A percentile compares a stretch with the other conserved stretches of the same genome.
Conservation (phyloP, 1,284 basidiomycete species). For the Tremellales sp. region DNA sequence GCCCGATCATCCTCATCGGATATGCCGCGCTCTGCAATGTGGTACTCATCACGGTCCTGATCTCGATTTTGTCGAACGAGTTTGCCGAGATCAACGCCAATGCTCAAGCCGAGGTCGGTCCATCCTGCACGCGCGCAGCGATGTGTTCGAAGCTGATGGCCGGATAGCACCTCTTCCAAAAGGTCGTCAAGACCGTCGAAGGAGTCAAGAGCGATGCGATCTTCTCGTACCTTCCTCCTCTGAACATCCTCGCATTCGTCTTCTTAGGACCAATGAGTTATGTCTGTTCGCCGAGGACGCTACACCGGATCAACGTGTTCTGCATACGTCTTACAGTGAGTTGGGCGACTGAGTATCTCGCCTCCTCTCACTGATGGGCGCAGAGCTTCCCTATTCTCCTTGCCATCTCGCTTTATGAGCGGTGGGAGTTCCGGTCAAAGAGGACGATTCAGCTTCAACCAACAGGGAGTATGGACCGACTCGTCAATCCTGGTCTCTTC, state of each 20-base stretch:
- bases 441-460: conserved; percentile 18
- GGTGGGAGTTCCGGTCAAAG: conserved; percentile 47
- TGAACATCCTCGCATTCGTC: conserved; percentile 58
- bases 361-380: not conserved
- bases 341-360: not conserved
- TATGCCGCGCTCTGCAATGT: conserved; percentile 59
- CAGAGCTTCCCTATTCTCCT: conserved; percentile 74
- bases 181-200: conserved; percentile 79
- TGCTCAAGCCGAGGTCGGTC: conserved; percentile 61
- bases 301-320: conserved; percentile 77
- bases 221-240: conserved; percentile 82
- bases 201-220: conserved; percentile 83
- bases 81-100: conserved; percentile 77
- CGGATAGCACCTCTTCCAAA: conserved; percentile 77
- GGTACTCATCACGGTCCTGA: conserved; percentile 62
- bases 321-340: conserved; percentile 67
- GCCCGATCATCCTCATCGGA: conserved; percentile 74
- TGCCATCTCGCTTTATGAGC: conserved; percentile 73
- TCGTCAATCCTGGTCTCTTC: conserved; percentile 23
- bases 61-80: conserved; percentile 81
- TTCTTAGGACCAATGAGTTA: conserved; percentile 72
- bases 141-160: not conserved
- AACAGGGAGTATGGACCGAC: conserved; percentile 19
- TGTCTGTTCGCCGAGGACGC: conserved; percentile 62
- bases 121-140: too few species aligned